Evolutionary conservation across 106 monocot genomes (phyloP), one percentile per base, ranked within the genome.

Genomic region (Gastrodia elata): DNA sequence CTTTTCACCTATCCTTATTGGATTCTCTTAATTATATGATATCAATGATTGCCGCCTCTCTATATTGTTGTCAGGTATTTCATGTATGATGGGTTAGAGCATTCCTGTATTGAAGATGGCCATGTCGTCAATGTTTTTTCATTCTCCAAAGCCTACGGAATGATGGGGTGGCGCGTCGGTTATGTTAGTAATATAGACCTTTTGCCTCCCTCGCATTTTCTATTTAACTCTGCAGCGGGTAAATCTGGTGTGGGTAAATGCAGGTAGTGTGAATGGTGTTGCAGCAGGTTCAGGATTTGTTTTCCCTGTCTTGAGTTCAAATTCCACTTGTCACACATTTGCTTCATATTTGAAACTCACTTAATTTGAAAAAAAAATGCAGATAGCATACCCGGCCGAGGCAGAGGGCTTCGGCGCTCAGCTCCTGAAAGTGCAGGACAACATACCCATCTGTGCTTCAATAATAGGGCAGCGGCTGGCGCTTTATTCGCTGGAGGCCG

Each of bases 151-250:
- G 93, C 82, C 41, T 87, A 98, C 39, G 98, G 98, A 57, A 98
- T 98, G 98, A 98, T 98, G 98, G 98, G 98, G 67, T 98, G 98
- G 98, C 91, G 98, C 64, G 90, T 98, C 0, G 98, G 98, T 75
- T 98, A 98, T 79, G 98, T 98, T 77, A 91, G 98, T 83, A 6
- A 43, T 9, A 70, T 39, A 74, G 64, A 30, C 28, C 64, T 30
- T 71, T 18, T 6, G 57, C 11, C 64, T 41, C 30, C 32, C 40
- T 48, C 25, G 69, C 40, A 69, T 40, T 16, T 41, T 68, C 20
- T 1, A 35, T 48, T 13, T n/a, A n/a, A n/a, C n/a, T n/a, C n/a
- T n/a, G n/a, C n/a, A n/a, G n/a, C n/a, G n/a, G n/a, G n/a, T n/a
- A n/a, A n/a, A n/a, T n/a, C n/a, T n/a, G n/a, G n/a, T n/a, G n/a